These are phyloP conservation scores for Oemleria cerasiformis DNA, from an alignment of 306 rosid genomes.

Conservation along the genomic window DNA sequence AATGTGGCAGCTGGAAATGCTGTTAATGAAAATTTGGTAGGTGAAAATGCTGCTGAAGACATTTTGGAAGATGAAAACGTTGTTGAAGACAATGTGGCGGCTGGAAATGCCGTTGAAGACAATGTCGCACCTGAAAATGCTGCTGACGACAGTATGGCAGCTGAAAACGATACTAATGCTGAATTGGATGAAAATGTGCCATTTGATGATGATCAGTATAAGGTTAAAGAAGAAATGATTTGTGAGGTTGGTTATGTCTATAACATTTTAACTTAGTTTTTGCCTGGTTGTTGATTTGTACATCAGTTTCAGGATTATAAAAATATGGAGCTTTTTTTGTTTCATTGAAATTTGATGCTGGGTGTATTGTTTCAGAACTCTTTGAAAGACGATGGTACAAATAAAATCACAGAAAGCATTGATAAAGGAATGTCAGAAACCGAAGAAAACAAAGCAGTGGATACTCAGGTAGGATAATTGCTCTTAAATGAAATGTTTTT, in stretches of 20 bases:
- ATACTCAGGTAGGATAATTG: neutral
- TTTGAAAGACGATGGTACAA: neutral
- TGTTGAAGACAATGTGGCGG: neutral
- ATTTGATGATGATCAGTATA: slow-evolving; percentile 15
- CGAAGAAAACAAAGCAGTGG: neutral
- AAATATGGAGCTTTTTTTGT: neutral
- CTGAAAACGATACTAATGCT: slow-evolving; percentile 1
- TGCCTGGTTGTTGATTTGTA: neutral
- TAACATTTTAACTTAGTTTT: neutral
- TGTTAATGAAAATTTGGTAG: neutral
- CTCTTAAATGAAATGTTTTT: neutral
- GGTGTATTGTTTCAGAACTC: neutral
- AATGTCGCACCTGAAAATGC: neutral
- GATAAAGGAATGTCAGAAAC: neutral
- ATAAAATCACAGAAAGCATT: neutral
- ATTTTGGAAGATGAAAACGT: neutral
- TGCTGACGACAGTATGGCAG: neutral
- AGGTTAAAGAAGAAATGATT: slow-evolving; percentile 4
- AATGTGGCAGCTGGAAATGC: neutral
- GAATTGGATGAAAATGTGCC: slow-evolving; percentile 14
- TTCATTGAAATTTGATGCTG: neutral
- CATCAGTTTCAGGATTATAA: neutral
- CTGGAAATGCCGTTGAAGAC: neutral
- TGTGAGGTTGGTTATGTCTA: slow-evolving; percentile 15
- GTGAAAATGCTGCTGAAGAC: neutral